phyloP scores from a whole-genome alignment of 108 stramenopile genomes.

The Nitzschia inconspicua region DNA sequence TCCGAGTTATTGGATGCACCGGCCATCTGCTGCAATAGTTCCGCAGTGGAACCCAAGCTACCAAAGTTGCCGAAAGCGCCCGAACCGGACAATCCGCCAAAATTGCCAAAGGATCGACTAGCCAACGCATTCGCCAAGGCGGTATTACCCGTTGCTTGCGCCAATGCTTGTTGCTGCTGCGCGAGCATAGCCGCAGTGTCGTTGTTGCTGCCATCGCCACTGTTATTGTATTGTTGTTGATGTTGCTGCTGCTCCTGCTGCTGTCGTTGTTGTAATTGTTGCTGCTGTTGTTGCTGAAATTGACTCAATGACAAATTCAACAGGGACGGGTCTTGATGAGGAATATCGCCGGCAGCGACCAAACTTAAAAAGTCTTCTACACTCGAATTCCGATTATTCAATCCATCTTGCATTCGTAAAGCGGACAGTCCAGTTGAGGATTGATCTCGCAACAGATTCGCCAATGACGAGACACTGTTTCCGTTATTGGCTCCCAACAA shows the following conservation, averaged over 20 bases:
- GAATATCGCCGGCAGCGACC: conserved; percentile 84
- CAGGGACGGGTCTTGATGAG: conserved; percentile 79
- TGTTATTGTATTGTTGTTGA: too few species aligned
- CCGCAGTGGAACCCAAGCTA: conserved; percentile 17
- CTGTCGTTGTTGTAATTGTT: too few species aligned
- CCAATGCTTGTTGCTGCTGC: too few species aligned
- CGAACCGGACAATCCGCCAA: conserved; percentile 1
- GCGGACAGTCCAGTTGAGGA: conserved; percentile 76
- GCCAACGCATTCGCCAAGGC: conserved; percentile 44
- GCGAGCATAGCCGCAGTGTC: conserved; percentile 19
- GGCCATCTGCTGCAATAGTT: not conserved
- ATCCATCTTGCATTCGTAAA: conserved; percentile 61
- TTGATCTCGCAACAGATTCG: conserved; percentile 60
- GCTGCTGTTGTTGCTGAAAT: conserved; percentile 24
- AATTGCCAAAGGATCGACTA: conserved; percentile 36
- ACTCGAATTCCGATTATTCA: conserved; percentile 64
- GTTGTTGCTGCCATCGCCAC: too few species aligned
- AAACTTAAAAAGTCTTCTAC: conserved; percentile 89
- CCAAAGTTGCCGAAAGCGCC: not conserved
- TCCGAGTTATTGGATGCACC: not conserved
- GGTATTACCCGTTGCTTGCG: conserved; percentile 46
- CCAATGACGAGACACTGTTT: conserved; percentile 45
- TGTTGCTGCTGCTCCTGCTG: too few species aligned
- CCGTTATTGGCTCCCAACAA: conserved; percentile 18
- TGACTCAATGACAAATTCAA: conserved; percentile 74